Base-by-base conservation (phyloP, 148 eudicot species). In the Drosera capensis region DNA sequence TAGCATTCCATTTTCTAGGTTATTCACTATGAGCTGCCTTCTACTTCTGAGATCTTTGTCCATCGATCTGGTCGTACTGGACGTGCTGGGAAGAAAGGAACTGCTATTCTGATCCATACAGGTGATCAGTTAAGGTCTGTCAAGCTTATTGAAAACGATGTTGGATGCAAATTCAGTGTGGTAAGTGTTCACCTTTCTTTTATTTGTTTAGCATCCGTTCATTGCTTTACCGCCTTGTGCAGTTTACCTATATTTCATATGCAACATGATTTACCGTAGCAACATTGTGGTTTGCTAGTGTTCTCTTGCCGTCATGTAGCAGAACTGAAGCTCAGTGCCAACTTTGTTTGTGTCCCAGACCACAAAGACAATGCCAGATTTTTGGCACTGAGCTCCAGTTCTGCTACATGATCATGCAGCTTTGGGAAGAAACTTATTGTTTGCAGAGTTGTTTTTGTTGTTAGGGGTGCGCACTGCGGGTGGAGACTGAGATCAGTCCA, bases 71-170 rank as follows among this genome's bases (percentile, higher is more conserved):
- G 97, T 19, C 79, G 97, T 26, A 88, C 97, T 28, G 97, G 97
- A 12, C 97, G 97, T 68, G 97, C 97, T 66, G 97, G 97, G 44
- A 88, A 88, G 72, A 84, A 88, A 54, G 97, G 97, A 55, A 73
- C 38, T 55, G 93, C 95, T 14, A 75, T 88, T 60, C 72, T 84
- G n/a, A 63, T 88, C 29, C 58, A 83, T 62, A 55, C 93, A 17
- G 22, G 49, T 15, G 62, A 68, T 35, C 68, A 88, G 40, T 11
- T 37, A 38, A 77, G 95, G 67, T 73, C 77, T 21, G 82, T 75
- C 29, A 68, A 50, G 58, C 48, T 29, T 20, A 73, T 80, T 40
- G 94, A 84, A 63, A 81, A 94, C 46, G 95, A 88, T 46, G 86
- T 84, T 15, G 94, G 94, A 45, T 74, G 79, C 70, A 68, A 36